A percentile compares a stretch with the other conserved stretches of the same genome.
These are phyloP conservation scores for Rosa rugosa DNA, from an alignment of 306 rosid species.

Conservation along the genomic window DNA sequence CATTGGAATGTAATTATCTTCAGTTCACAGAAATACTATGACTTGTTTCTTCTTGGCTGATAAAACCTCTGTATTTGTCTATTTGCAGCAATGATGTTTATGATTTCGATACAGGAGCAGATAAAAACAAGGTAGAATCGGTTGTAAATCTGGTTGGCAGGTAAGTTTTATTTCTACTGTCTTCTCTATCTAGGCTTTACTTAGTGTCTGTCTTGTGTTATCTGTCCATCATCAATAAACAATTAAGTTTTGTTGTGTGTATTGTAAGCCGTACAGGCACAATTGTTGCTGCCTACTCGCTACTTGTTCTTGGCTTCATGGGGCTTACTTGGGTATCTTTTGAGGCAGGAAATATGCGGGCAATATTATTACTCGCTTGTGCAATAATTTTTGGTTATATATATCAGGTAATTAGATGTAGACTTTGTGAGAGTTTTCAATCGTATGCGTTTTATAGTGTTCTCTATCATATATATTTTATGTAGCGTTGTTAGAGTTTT, in stretches of 20 bases:
- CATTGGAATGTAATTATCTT: background rate
- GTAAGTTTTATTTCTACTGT: conserved; percentile 44
- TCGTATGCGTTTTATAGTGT: background rate
- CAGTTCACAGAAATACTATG: background rate
- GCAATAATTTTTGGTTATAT: conserved; percentile 74
- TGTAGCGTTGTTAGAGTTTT: background rate
- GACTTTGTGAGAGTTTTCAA: background rate
- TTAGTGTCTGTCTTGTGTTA: conserved; percentile 4
- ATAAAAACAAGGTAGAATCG: conserved; percentile 76
- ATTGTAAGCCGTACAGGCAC: conserved; percentile 70
- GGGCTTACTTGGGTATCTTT: conserved; percentile 68
- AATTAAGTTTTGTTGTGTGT: conserved; percentile 32
- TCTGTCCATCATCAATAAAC: conserved; percentile 19
- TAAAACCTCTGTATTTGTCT: background rate
- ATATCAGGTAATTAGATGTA: conserved; percentile 59
- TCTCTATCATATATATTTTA: background rate
- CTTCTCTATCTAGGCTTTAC: background rate
- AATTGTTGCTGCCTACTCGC: conserved; percentile 54
- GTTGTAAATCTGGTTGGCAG: conserved; percentile 77
- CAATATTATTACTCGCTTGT: conserved; percentile 60
- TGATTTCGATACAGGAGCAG: conserved; percentile 92
- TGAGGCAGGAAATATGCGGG: conserved; percentile 55
- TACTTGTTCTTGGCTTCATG: conserved; percentile 70
- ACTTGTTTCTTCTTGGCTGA: background rate
- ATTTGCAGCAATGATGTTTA: conserved; percentile 78